Evolutionary conservation across 768 basidiomycete genomes (phyloP), one percentile per base, ranked within the genome.

Genomic region (Lactarius psammicola): DNA sequence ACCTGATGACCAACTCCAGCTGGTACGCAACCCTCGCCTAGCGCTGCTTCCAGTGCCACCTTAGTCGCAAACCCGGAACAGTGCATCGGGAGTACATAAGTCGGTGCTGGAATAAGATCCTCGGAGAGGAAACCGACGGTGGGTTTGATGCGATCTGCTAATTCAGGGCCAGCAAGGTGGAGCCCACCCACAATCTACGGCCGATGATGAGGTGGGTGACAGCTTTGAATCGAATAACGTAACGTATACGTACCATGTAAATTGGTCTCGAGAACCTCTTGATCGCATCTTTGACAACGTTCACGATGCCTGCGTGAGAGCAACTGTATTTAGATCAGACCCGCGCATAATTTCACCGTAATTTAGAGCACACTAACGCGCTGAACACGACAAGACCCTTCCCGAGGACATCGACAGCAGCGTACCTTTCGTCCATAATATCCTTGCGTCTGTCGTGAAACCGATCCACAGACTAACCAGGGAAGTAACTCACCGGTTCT

Each of bases 301-400:
- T 94, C 53, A 90, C 87, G 62, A 94, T 92, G 0, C 92, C 92
- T 3, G 92, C 92, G 76, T 94, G 92, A 7, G 86, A 87, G 69
- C 86, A 87, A 33, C 84, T 85, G 60, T 20, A 40, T 20, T 56
- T 17, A 31, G 1, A 57, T 18, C 31, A 49, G 30, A 30, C 34
- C 20, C 44, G 38, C 63, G 54, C 17, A 26, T 23, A 7, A 2
- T 51, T 38, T 28, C 38, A 49, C 31, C 30, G 17, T 8, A 34
- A 49, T 31, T 13, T 34, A 28, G 57, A 49, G 46, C 26, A 38
- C 13, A 81, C 90, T 74, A 66, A 91, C 87, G 93, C 86, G 78
- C 89, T 92, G 75, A 95, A 92, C 62, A 94, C 80, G 28, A 94
- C 82, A 60, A 94, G 75, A 1, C 92, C 92, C 72, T 91, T 93